Evolutionary conservation across 768 basidiomycete species (phyloP).

Genomic region (Tylopilus sp.): DNA sequence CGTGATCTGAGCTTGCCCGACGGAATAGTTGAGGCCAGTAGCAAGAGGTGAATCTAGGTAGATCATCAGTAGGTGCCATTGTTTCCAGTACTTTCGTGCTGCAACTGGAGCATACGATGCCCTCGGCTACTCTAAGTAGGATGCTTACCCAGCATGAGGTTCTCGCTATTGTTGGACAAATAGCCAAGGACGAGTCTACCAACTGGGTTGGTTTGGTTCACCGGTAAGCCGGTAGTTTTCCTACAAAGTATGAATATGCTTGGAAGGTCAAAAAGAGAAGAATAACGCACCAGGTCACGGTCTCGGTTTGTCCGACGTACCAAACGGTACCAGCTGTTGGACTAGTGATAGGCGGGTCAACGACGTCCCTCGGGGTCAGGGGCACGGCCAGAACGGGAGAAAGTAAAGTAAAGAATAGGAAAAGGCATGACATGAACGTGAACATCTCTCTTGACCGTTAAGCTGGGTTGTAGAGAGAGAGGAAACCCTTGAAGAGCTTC

Average conservation of each 20-base stretch:
- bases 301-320: conserved; percentile 41
- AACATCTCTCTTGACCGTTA: conserved; percentile 14
- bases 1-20: conserved; percentile 32
- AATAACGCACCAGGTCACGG: conserved; percentile 47
- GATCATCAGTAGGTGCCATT: conserved; percentile 14
- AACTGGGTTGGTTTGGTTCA: conserved; percentile 27
- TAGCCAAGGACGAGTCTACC: conserved; percentile 32
- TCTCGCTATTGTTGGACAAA: conserved; percentile 27
- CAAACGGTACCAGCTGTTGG: conserved; percentile 42
- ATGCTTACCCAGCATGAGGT: conserved; percentile 29
- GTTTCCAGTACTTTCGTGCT: no score
- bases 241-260: conserved; percentile 30
- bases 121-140: neutral
- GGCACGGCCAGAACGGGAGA: conserved; percentile 30
- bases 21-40: conserved; percentile 30
- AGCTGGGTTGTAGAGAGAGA: conserved; percentile 13
- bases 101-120: no score
- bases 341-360: conserved; percentile 44
- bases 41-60: conserved; percentile 34
- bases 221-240: conserved; percentile 22
- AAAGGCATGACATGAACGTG: conserved; percentile 25
- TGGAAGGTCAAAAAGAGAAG: neutral
- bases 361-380: conserved; percentile 41
- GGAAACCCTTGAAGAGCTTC: conserved; percentile 17
- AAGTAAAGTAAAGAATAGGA: conserved; percentile 21